Conservation (phyloP, 495 filamentous ascomycete genomes). For the Xeromyces bisporus region DNA sequence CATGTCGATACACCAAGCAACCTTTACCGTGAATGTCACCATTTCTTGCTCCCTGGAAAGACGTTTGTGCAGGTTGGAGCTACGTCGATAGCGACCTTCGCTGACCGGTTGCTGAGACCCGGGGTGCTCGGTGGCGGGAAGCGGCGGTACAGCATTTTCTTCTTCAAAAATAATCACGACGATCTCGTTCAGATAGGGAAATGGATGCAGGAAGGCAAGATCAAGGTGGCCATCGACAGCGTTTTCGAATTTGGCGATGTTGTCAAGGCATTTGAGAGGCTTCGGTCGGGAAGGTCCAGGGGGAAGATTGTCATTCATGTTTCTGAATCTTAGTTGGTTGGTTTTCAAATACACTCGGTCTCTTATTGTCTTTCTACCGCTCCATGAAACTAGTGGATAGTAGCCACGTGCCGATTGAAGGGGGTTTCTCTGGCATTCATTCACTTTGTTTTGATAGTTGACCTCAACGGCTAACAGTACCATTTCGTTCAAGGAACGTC, state of each 20-base stretch:
- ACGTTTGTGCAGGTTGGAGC: constrained; percentile 43
- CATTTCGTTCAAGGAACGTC: constrained; percentile 20
- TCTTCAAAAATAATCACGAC: constrained; percentile 21
- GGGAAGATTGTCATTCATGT: constrained; percentile 58
- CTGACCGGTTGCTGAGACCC: constrained; percentile 26
- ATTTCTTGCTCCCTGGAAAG: constrained; percentile 35
- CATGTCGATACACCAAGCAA: constrained; percentile 35
- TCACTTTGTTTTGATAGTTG: too few relatives aligned
- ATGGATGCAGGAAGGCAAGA: constrained; percentile 44
- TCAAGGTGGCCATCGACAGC: constrained; percentile 43
- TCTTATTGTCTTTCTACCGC: too few relatives aligned
- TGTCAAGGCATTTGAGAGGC: constrained; percentile 43
- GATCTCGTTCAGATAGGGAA: constrained; percentile 37
- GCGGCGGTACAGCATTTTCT: constrained; percentile 31
- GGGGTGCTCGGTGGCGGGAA: constrained; percentile 47
- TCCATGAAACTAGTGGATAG: too few relatives aligned
- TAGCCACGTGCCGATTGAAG: too few relatives aligned
- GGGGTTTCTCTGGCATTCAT: too few relatives aligned
- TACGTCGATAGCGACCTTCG: constrained; percentile 10
- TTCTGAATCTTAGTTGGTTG: too few relatives aligned
- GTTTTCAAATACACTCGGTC: too few relatives aligned
- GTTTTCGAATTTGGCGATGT: constrained; percentile 44
- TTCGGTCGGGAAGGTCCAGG: constrained; percentile 42
- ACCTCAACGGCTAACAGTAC: background rate
- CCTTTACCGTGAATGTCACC: constrained; percentile 38